Evolutionary conservation across 768 basidiomycete species (phyloP), one percentile per base, ranked within the genome.

Genomic region (Botryobasidium botryosum): DNA sequence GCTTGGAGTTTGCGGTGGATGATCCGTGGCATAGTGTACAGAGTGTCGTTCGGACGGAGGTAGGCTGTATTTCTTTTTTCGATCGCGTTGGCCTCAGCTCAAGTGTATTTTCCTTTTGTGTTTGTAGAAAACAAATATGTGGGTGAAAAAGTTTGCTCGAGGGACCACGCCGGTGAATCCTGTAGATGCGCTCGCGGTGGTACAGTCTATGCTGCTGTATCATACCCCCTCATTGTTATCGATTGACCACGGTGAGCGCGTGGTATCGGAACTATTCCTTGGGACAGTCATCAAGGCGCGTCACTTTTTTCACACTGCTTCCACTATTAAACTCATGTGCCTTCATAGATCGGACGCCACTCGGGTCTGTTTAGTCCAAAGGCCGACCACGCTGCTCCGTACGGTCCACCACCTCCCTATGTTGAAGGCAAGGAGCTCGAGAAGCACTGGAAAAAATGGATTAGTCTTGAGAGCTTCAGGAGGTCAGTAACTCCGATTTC

Each of bases 91-190:
- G 6, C 17, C 17, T 46, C 15, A 40, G n/a, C 23, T 40, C 3
- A 20, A 27, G 6, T 17, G 18, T 25, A 8, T 7, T 37, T 5
- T 5, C 23, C 28, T 12, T 12, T n/a, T 4, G 24, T 31, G 7
- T 36, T n/a, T 35, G n/a, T 33, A 63, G 44, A 63, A 63, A 53
- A 59, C 57, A 18, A 57, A 59, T 38, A 61, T 63, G 56, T 55
- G 62, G 17, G 57, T 62, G 23, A 46, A 58, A 54, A 46, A 21
- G 4, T 41, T 36, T 20, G 40, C 33, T 18, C 28, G 43, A 8
- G 32, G 23, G 7, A 20, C 28, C 39, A 40, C 21, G 2, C 23
- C 26, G 20, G 18, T 43, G 35, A 40, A 25, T 33, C 29, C 35
- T 13, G 36, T 17, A 5, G 37, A 46, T 18, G 25, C n/a, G 0